Conservation (phyloP, 2,329 filamentous ascomycete genomes). For the Colletotrichum neosansevieriae region DNA sequence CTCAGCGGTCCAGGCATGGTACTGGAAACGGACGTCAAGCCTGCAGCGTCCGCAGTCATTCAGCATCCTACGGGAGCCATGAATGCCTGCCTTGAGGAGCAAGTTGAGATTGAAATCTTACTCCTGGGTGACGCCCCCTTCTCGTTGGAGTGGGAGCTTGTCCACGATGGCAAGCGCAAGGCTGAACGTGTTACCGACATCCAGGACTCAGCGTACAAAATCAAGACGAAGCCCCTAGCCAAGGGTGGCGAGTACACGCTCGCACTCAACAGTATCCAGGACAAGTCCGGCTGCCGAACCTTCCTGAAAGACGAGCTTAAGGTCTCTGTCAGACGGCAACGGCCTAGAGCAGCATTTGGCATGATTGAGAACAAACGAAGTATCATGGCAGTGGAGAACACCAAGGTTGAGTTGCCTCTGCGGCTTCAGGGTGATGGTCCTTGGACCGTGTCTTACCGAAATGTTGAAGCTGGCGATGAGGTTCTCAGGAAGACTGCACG, state of each 20-base stretch:
- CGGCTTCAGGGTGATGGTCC: constrained; percentile 87
- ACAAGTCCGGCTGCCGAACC: constrained; percentile 87
- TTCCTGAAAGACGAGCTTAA: constrained; percentile 87
- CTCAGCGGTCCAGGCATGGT: constrained; percentile 72
- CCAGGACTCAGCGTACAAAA: constrained; percentile 71
- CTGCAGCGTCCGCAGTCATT: constrained; percentile 85
- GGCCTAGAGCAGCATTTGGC: constrained; percentile 88
- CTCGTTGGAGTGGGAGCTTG: constrained; percentile 89
- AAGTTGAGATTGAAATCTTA: constrained; percentile 78
- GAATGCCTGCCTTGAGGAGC: constrained; percentile 85
- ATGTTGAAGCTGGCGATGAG: constrained; percentile 66
- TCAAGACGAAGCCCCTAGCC: constrained; percentile 79
- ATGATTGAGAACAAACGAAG: constrained; percentile 83
- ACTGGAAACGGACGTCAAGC: constrained; percentile 92
- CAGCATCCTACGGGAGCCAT: constrained; percentile 65
- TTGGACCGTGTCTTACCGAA: constrained; percentile 84
- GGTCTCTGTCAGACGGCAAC: constrained; percentile 88
- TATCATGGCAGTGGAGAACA: constrained; percentile 81
- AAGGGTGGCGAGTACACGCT: constrained; percentile 93
- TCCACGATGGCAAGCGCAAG: constrained; percentile 87
- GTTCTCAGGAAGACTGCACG: constrained; percentile 62
- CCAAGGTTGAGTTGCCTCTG: constrained; percentile 80
- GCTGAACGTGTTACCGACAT: constrained; percentile 76
- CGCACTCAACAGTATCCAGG: constrained; percentile 86
- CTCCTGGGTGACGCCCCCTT: constrained; percentile 89